Conservation (phyloP, 1,284 basidiomycete species). For the Pseudozyma sp. region DNA sequence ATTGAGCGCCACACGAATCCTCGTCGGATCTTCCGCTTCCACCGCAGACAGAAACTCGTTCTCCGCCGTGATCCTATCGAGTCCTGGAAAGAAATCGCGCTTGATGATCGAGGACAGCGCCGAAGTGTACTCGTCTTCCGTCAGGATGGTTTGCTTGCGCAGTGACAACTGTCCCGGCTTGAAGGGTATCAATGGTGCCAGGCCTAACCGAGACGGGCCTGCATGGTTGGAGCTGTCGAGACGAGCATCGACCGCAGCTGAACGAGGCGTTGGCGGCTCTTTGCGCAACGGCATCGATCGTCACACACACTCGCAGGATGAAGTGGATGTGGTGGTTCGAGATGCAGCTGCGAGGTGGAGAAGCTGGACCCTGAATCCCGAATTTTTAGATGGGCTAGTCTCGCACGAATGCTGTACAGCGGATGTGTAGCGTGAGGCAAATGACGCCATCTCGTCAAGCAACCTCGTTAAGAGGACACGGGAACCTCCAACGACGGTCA, state of each 20-base stretch:
- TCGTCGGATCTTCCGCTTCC: constrained; percentile 41
- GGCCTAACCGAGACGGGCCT: constrained; percentile 19
- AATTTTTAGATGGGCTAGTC: constrained; percentile 5
- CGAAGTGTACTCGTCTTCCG: constrained; percentile 91
- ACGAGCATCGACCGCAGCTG: constrained; percentile 23
- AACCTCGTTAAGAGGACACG: constrained; percentile 20
- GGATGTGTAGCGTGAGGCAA: neutral
- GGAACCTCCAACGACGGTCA: constrained; percentile 2
- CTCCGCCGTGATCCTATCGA: constrained; percentile 58
- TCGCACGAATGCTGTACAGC: too few species aligned
- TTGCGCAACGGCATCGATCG: constrained; percentile 38
- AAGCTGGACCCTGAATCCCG: constrained; percentile 23
- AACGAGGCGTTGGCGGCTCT: constrained; percentile 46
- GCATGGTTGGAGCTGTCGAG: constrained; percentile 1
- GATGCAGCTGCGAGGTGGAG: constrained; percentile 13
- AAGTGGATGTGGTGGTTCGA: constrained; percentile 1
- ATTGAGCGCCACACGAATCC: constrained; percentile 35
- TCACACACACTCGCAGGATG: neutral
- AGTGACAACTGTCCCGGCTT: constrained; percentile 49
- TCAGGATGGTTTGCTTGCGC: constrained; percentile 61
- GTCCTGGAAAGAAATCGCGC: constrained; percentile 90
- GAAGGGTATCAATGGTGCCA: constrained; percentile 39
- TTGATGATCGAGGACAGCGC: constrained; percentile 93
- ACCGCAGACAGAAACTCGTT: constrained; percentile 64
- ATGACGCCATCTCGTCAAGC: constrained; percentile 45